Evolutionary conservation across 768 basidiomycete genomes (phyloP).

Genomic region (Rhizopogon roseolus): DNA sequence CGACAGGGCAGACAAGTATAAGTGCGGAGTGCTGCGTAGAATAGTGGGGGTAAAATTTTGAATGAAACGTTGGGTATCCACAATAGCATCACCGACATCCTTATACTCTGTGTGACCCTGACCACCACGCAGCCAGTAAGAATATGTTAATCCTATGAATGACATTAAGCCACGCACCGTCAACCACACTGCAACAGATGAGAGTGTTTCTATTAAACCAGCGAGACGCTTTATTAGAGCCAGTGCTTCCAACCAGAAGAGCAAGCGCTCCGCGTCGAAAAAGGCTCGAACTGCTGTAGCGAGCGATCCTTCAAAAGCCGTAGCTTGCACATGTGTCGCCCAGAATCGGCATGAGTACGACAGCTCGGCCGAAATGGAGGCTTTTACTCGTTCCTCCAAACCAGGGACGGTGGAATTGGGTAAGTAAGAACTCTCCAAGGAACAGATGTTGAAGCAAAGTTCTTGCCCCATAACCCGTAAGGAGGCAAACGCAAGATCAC

Average conservation of each 20-base stretch:
- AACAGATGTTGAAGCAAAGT: conserved; percentile 25
- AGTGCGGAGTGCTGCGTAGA: conserved; percentile 15
- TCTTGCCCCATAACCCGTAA: conserved; percentile 22
- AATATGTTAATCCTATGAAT: too few relatives aligned
- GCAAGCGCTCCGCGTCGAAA: background rate
- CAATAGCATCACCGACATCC: background rate
- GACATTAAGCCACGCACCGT: too few relatives aligned
- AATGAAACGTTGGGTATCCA: conserved; percentile 9
- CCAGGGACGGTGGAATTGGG: conserved; percentile 21
- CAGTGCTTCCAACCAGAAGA: conserved; percentile 2
- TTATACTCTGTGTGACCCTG: background rate
- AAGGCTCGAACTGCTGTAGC: background rate
- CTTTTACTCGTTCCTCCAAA: conserved; percentile 16
- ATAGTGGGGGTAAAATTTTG: conserved; percentile 6
- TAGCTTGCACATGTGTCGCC: conserved; percentile 3
- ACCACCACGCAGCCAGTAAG: too few relatives aligned
- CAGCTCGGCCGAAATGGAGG: background rate
- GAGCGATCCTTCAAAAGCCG: background rate
- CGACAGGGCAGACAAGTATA: conserved; percentile 20
- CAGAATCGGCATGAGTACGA: conserved; percentile 4
- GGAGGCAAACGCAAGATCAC: conserved; percentile 14
- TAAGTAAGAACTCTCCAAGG: too few relatives aligned
- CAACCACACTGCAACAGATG: too few relatives aligned
- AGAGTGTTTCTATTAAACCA: background rate
- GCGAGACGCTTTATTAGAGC: background rate